Evolutionary conservation across 345 rosid species (phyloP), one percentile per base, ranked within the genome.

Genomic region (Rhodomyrtus tomentosa): DNA sequence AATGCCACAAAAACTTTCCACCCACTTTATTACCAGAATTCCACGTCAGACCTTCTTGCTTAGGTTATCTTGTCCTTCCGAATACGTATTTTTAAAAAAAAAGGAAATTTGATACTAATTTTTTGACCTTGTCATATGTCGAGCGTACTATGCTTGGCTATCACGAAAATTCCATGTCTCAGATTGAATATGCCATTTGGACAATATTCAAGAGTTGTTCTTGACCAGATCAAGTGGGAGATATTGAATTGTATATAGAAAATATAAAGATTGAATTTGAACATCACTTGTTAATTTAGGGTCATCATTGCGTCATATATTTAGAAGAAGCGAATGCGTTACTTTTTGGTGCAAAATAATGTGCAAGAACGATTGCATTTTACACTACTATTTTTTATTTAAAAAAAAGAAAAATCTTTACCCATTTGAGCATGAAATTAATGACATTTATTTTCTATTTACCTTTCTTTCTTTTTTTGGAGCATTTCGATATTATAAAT

Each of bases 331-430:
- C 0, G 0, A 1, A 14, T 59, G 4, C 6, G 20, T 32, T 68
- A 16, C 0, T 32, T 16, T 68, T 68, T 0, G 24, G 5, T 6
- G 6, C 10, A 29, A 32, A 62, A 8, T 5, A 32, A 62, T 16
- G 22, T 32, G 42, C 22, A 3, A 1, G 74, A 16, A 62, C 0
- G 0, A 16, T 7, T 7, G 8, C 5, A 62, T 32, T 32, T 1
- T 15, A 62, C 1, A 0, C 2, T 0, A 3, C n/a, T 1, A 10
- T 5, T n/a, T 58, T 15, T 15, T 59, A 29, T 1, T 16, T 15
- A 1, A 45, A 42, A 42, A 42, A 42, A 42, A 4, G n/a, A n/a
- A n/a, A 45, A 49, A 49, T 49, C 2, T 49, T 10, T 49, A 49
- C 25, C 38, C 45, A 36, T 8, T 18, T 68, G 76, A 21, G 45